These are phyloP conservation scores for Rhodotorula sp. DNA, from an alignment of 1,284 basidiomycete species.

Conservation along the genomic window DNA sequence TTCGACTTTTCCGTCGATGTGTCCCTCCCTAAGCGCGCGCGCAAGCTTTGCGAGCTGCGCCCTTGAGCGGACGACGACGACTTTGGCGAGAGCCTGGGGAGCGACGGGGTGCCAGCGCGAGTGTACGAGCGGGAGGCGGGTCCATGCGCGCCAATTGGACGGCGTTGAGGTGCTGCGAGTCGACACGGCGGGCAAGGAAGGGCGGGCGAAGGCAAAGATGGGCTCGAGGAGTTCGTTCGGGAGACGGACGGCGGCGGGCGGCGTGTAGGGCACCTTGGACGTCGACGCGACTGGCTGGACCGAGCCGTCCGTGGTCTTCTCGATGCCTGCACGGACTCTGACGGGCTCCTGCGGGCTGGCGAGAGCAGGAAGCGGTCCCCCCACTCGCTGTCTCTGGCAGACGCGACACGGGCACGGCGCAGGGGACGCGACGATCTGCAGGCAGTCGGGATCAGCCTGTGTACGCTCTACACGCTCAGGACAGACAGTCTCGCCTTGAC, in stretches of 20 bases:
- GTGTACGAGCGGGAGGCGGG: constrained; percentile 12
- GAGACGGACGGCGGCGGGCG: constrained; percentile 7
- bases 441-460: no score
- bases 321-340: no score
- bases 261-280: not conserved
- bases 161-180: not conserved
- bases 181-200: not conserved
- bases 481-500: constrained; percentile 2
- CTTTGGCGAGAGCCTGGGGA: not conserved
- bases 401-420: not conserved
- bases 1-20: constrained; percentile 3
- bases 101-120: constrained; percentile 16
- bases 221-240: constrained; percentile 18
- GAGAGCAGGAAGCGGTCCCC: not conserved
- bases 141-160: not conserved
- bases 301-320: not conserved
- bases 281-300: constrained; percentile 3
- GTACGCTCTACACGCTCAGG: no score
- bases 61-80: not conserved
- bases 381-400: not conserved
- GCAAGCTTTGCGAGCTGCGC: constrained; percentile 8
- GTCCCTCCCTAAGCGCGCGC: not conserved
- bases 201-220: constrained; percentile 16
- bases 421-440: not conserved
- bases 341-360: not conserved